Percentiles rank a stretch among this genome's conserved stretches.
phyloP scores from a whole-genome alignment of 192 early-diverging fungal genomes.

The Coemansia sp. region DNA sequence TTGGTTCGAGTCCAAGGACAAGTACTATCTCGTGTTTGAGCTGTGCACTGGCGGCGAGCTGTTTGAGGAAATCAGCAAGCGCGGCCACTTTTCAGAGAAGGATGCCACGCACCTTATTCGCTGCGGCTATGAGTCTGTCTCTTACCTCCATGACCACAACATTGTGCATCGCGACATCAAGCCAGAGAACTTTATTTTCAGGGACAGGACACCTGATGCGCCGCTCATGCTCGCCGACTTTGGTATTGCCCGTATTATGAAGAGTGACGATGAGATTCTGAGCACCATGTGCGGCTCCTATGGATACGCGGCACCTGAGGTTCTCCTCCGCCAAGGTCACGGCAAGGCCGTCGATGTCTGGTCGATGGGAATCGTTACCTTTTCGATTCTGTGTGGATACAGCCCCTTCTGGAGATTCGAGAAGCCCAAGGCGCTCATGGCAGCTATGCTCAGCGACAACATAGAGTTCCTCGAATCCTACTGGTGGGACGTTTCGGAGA shows the following conservation, averaged over 20 bases:
- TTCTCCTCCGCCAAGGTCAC: constrained; percentile 79
- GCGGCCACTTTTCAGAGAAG: constrained; percentile 77
- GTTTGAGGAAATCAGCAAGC: constrained; percentile 78
- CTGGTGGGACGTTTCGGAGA: constrained; percentile 81
- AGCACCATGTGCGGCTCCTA: constrained; percentile 85
- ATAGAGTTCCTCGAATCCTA: constrained; percentile 72
- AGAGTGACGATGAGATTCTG: constrained; percentile 64
- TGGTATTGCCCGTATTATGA: constrained; percentile 73
- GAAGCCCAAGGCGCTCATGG: constrained; percentile 58
- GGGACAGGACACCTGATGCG: constrained; percentile 58
- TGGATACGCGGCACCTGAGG: constrained; percentile 85
- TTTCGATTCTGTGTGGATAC: constrained; percentile 84
- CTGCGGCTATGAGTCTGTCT: constrained; percentile 72
- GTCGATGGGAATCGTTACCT: constrained; percentile 91
- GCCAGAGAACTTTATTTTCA: constrained; percentile 88
- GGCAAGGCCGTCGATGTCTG: constrained; percentile 93
- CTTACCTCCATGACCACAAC: constrained; percentile 83
- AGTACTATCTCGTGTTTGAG: constrained; percentile 76
- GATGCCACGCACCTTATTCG: constrained; percentile 78
- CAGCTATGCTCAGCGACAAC: constrained; percentile 63
- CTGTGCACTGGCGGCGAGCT: constrained; percentile 86
- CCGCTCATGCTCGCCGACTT: constrained; percentile 87
- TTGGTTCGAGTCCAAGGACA: constrained; percentile 72
- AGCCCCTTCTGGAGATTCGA: constrained; percentile 67
- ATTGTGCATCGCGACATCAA: constrained; percentile 86